Evolutionary conservation across 129 eudicot genomes (phyloP).

Genomic region (Deinandra increscens): DNA sequence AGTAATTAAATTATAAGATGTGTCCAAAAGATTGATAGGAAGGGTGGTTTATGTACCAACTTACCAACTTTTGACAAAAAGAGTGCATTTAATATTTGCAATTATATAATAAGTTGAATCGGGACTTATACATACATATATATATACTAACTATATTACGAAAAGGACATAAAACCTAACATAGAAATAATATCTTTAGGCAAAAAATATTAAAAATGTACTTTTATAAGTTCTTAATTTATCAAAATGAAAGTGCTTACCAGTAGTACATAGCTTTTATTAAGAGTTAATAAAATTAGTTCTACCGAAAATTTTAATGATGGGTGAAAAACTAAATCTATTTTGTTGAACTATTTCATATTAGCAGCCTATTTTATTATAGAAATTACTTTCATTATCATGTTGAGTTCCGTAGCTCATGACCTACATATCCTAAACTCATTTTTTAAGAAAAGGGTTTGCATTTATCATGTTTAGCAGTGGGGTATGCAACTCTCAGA

Average conservation of each 20-base stretch:
- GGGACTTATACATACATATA: neutral
- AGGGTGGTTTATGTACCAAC: neutral
- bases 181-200: neutral
- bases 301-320: neutral
- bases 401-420: too few species aligned
- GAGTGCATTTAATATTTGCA: conserved; percentile 3
- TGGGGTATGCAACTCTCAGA: too few species aligned
- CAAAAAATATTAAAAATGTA: neutral
- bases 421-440: too few species aligned
- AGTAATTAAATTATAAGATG: conserved; percentile 13
- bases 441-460: too few species aligned
- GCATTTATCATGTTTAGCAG: too few species aligned
- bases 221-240: neutral
- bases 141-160: neutral
- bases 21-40: neutral
- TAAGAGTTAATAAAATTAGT: neutral
- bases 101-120: conserved; percentile 15
- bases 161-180: neutral
- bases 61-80: conserved; percentile 15
- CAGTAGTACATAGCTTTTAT: neutral
- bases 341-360: too few species aligned
- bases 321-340: neutral
- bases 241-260: neutral
- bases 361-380: too few species aligned
- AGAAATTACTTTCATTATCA: too few species aligned